These are phyloP conservation scores for Claviceps pazoutovae DNA, from an alignment of 2,329 filamentous ascomycete species.

Conservation along the genomic window DNA sequence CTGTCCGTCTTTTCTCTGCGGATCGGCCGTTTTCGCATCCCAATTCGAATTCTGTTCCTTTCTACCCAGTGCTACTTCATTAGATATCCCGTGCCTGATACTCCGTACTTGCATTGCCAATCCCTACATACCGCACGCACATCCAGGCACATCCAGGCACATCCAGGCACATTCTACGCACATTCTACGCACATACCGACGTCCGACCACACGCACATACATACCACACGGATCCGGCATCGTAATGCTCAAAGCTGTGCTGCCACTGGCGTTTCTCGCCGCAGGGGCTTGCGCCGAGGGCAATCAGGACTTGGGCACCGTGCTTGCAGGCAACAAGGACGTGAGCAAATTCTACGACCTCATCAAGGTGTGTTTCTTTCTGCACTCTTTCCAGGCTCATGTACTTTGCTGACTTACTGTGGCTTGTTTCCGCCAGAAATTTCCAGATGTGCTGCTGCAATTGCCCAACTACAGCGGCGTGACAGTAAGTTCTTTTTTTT, in stretches of 20 bases:
- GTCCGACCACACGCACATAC: no score
- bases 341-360: conserved; percentile 30
- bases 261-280: conserved; percentile 11
- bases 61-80: no score
- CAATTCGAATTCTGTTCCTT: no score
- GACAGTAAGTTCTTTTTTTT: conserved; percentile 21
- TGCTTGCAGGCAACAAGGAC: conserved; percentile 25
- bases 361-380: conserved; percentile 22
- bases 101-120: no score
- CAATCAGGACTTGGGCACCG: conserved; percentile 23
- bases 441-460: conserved; percentile 29
- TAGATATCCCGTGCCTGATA: no score
- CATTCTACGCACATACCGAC: no score
- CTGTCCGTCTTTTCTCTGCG: no score
- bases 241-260: conserved; percentile 7
- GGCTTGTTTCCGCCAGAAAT: conserved; percentile 21
- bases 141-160: no score
- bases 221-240: no score
- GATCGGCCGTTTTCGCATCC: no score
- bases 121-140: no score
- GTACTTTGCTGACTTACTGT: not conserved
- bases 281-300: conserved; percentile 10
- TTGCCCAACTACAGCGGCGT: conserved; percentile 29
- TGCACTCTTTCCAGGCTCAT: not conserved
- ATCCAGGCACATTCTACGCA: no score